Conservation (phyloP, 768 basidiomycete species). For the Melanogaster broomeanus region DNA sequence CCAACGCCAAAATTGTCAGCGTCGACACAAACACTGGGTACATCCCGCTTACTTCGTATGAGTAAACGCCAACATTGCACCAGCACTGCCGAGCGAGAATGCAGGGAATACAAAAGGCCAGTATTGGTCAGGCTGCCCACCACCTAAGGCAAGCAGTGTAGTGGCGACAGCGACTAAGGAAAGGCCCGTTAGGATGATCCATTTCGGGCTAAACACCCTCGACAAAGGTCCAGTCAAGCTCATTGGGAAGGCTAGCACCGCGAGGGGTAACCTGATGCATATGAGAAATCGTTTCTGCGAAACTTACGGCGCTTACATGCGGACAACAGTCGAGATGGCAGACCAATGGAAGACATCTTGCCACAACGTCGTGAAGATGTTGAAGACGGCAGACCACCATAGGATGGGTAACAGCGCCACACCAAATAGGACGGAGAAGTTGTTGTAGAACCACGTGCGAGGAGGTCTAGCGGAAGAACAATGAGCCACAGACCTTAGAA, state of each 20-base stretch:
- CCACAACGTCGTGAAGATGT: conserved; percentile 34
- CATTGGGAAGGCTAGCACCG: conserved; percentile 34
- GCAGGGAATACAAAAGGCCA: conserved; percentile 48
- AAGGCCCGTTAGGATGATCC: conserved; percentile 41
- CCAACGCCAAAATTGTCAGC: neutral
- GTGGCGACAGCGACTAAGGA: conserved; percentile 36
- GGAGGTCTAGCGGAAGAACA: conserved; percentile 30
- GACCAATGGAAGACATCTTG: conserved; percentile 38
- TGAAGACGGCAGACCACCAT: conserved; percentile 36
- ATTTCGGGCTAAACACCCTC: conserved; percentile 39
- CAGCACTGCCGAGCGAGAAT: conserved; percentile 42
- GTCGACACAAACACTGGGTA: neutral
- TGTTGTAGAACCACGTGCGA: conserved; percentile 37
- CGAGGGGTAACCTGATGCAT: conserved; percentile 35
- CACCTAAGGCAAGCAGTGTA: conserved; percentile 42
- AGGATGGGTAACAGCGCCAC: conserved; percentile 34
- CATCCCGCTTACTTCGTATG: conserved; percentile 41
- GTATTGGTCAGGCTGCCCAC: conserved; percentile 40
- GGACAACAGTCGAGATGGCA: conserved; percentile 35
- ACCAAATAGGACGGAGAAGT: conserved; percentile 35
- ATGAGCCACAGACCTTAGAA: neutral
- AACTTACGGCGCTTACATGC: conserved; percentile 28
- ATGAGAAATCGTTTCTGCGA: conserved; percentile 4
- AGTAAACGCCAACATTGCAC: conserved; percentile 42
- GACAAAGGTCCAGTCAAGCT: conserved; percentile 37